phyloP scores from a whole-genome alignment of 441 rosid species.

The Manihot esculenta region DNA sequence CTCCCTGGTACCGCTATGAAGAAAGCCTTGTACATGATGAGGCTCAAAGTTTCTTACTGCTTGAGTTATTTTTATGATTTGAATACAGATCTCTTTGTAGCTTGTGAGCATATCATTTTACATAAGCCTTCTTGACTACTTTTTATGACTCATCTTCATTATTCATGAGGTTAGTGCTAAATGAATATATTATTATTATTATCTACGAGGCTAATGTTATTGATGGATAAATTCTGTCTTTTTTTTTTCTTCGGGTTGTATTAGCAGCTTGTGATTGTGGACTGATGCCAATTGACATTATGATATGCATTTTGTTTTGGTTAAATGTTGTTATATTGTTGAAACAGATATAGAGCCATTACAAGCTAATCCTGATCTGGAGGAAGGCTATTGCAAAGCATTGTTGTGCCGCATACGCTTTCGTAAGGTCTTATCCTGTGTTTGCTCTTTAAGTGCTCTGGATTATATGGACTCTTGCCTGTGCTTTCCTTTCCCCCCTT shows the following conservation, averaged over 20 bases:
- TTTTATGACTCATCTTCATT: background rate
- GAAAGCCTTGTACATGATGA: background rate
- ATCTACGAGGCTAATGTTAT: background rate
- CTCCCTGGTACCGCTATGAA: too few relatives aligned
- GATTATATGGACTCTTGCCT: conserved; percentile 27
- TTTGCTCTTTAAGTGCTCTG: conserved; percentile 33
- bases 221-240: background rate
- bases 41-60: background rate
- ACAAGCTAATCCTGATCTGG: conserved; percentile 61
- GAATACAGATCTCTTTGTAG: background rate
- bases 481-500: conserved; percentile 23
- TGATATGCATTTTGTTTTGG: background rate
- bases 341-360: conserved; percentile 88
- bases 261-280: background rate
- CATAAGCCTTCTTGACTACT: background rate
- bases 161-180: background rate
- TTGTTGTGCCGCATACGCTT: conserved; percentile 92
- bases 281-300: background rate
- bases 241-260: background rate
- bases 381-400: conserved; percentile 93
- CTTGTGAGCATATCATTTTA: background rate
- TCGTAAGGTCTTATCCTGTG: conserved; percentile 96
- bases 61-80: background rate
- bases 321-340: conserved; percentile 6
- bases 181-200: background rate